Percentiles rank a stretch among this genome's conserved stretches.
Conservation (phyloP, 2,329 filamentous ascomycete species). For the Calonectria montana region DNA sequence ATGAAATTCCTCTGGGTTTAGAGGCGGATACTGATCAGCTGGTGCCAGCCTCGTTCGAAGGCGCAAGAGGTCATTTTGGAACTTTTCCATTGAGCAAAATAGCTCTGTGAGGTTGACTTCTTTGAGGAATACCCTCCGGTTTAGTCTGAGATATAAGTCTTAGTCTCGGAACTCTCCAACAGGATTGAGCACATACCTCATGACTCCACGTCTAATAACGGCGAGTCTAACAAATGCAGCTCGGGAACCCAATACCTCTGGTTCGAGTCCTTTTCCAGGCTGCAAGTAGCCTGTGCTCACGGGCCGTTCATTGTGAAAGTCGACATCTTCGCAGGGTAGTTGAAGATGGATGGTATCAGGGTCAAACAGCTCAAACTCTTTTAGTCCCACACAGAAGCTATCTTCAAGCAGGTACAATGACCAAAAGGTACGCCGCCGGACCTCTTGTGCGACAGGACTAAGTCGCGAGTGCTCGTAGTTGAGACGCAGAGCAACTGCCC, state of each 20-base stretch:
- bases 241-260: constrained; percentile 34
- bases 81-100: constrained; percentile 38
- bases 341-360: constrained; percentile 40
- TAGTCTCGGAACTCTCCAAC: not conserved
- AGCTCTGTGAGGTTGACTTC: constrained; percentile 39
- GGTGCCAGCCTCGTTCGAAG: constrained; percentile 34
- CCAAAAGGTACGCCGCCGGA: constrained; percentile 41
- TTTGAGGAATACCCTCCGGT: constrained; percentile 39
- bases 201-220: constrained; percentile 36
- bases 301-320: constrained; percentile 35
- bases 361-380: constrained; percentile 43
- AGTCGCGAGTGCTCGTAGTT: constrained; percentile 42
- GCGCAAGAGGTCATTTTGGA: constrained; percentile 42
- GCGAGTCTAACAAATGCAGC: constrained; percentile 40
- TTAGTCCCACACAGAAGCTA: constrained; percentile 42
- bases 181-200: constrained; percentile 19
- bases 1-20: constrained; percentile 29
- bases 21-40: constrained; percentile 34
- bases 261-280: constrained; percentile 40
- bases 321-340: constrained; percentile 38
- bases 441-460: constrained; percentile 38
- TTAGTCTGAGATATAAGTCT: constrained; percentile 19
- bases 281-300: constrained; percentile 40
- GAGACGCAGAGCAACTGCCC: constrained; percentile 42
- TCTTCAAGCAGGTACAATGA: constrained; percentile 41